These are phyloP conservation scores for Pseudonitzschia multiseries DNA, from an alignment of 108 stramenopile species.

Conservation along the genomic window DNA sequence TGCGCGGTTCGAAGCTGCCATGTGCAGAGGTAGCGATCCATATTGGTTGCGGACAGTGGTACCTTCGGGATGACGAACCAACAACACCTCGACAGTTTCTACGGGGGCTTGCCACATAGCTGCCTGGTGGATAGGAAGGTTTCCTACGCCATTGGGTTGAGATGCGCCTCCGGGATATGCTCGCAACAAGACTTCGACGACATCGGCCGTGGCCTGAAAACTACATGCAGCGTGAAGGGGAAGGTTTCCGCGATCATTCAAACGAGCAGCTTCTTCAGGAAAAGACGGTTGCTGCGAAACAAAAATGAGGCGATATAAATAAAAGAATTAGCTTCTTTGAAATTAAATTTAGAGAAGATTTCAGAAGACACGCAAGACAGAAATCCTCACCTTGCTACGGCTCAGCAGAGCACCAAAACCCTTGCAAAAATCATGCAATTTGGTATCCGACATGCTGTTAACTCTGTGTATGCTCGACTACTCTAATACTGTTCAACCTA, in stretches of 20 bases:
- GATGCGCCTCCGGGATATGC: constrained; percentile 79
- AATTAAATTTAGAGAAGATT: neutral
- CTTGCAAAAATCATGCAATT: constrained; percentile 86
- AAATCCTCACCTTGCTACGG: constrained; percentile 66
- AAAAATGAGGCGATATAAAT: neutral
- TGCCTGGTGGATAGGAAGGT: constrained; percentile 86
- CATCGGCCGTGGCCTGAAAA: constrained; percentile 83
- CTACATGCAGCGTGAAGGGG: constrained; percentile 86
- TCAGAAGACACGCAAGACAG: neutral
- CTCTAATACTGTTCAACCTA: neutral
- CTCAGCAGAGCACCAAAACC: constrained; percentile 86
- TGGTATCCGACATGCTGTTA: constrained; percentile 73
- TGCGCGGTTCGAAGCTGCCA: constrained; percentile 85
- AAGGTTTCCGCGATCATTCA: constrained; percentile 88
- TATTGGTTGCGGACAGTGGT: constrained; percentile 86
- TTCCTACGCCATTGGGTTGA: constrained; percentile 78
- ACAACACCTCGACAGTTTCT: constrained; percentile 74
- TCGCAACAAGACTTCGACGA: constrained; percentile 72
- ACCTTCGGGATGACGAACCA: constrained; percentile 74
- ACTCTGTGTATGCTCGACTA: neutral
- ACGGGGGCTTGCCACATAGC: constrained; percentile 87
- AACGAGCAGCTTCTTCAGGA: constrained; percentile 81
- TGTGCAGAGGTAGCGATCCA: constrained; percentile 81
- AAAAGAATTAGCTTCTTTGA: too few species aligned
- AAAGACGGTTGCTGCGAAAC: constrained; percentile 70